Base-by-base conservation (phyloP, 805 yeast species). In the Myxozyma sirexii region DNA sequence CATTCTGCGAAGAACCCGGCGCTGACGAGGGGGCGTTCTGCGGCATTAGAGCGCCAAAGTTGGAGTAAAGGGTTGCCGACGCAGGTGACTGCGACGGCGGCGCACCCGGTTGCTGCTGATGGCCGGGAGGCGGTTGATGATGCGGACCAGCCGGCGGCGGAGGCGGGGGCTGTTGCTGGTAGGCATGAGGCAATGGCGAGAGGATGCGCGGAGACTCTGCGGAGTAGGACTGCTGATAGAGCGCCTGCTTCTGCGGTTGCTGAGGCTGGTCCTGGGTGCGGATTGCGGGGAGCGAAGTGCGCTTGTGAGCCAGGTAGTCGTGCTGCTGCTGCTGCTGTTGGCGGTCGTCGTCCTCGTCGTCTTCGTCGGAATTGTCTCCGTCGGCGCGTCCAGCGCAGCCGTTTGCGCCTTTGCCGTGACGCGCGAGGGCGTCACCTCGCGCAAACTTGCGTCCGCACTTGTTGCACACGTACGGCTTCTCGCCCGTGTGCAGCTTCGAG, bases 401-500 rank as follows among this genome's bases (percentile, higher is more conserved):
- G 23, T 73, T 70, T 38, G 77, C 75, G 47, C 76, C 75, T 58
- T 86, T 83, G 46, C 77, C 75, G 69, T 88, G 96, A 62, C 96
- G 77, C 2, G 84, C 80, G 27, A 88, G 76, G 0, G 96, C 91
- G 72, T 88, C 96, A 0, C 85, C 84, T 35, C 96, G 75, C 1
- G 93, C 62, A 42, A 53, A 45, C 49, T 53, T 58, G 54, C 57
- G 62, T 7, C 62, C 62, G 41, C 56, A 59, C 59, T 51, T 59
- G 41, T n/a, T 33, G 33, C 64, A 60, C 43, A 70, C 73, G 69
- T 75, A 84, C 1, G 93, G 92, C 70, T 82, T 84, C 64, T 84
- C 90, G 23, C 93, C 93, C 0, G 90, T 82, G 69, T 88, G 96
- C 37, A 86, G 77, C 71, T 86, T 86, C 58, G 81, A 82, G 68